A percentile compares a stretch with the other conserved stretches of the same genome.
phyloP scores from a whole-genome alignment of 306 rosid genomes.

The Glycine latifolia region DNA sequence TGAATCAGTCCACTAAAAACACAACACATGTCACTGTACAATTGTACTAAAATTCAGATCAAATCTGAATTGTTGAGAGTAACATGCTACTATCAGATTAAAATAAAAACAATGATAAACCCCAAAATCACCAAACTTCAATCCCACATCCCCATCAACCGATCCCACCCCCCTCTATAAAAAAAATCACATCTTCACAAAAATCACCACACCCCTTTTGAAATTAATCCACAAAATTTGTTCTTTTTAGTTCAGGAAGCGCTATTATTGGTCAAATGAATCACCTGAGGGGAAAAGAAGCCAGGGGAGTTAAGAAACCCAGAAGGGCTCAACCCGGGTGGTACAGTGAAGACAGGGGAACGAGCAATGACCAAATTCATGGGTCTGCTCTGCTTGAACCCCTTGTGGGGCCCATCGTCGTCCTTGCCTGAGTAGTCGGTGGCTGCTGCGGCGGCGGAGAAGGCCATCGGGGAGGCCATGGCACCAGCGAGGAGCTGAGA shows the following conservation, averaged over 20 bases:
- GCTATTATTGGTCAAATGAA: neutral
- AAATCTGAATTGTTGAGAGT: slow-evolving; percentile 30
- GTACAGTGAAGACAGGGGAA: slow-evolving; percentile 77
- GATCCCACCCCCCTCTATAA: slow-evolving; percentile 6
- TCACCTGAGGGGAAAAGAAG: slow-evolving; percentile 90
- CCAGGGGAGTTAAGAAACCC: slow-evolving; percentile 95
- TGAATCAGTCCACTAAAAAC: slow-evolving; percentile 25
- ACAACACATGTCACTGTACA: neutral
- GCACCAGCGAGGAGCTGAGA: slow-evolving; percentile 99
- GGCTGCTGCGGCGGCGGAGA: slow-evolving; percentile 28
- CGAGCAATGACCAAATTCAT: slow-evolving; percentile 81
- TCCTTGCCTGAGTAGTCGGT: slow-evolving; percentile 52
- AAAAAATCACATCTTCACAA: slow-evolving; percentile 31
- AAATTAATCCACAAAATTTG: neutral
- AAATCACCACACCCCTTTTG: slow-evolving; percentile 33
- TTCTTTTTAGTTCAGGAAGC: neutral
- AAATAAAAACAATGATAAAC: slow-evolving; percentile 7
- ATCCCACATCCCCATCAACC: neutral
- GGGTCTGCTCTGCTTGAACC: slow-evolving; percentile 87
- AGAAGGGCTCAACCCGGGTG: slow-evolving; percentile 89
- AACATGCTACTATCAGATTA: neutral
- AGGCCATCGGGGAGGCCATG: slow-evolving; percentile 88
- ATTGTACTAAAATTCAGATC: slow-evolving; percentile 28
- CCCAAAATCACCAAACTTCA: neutral
- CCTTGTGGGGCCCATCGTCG: slow-evolving; percentile 57